Percentiles rank a stretch among this genome's conserved stretches.
These are phyloP conservation scores for Sporothrix pallida DNA, from an alignment of 2,329 filamentous ascomycete species.

Conservation along the genomic window DNA sequence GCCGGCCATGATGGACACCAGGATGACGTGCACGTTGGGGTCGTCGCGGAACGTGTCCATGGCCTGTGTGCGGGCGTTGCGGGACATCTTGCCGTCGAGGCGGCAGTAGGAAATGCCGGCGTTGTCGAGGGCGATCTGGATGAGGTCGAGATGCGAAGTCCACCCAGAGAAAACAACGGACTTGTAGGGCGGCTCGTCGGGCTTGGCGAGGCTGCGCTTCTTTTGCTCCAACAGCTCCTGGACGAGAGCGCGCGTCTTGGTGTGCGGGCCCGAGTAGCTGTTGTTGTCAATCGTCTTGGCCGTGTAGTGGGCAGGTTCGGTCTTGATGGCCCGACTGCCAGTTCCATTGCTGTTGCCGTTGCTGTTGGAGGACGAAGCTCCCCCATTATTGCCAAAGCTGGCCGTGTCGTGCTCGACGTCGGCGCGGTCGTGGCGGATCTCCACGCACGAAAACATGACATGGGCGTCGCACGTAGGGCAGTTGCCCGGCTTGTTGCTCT, in stretches of 20 bases:
- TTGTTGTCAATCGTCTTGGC: conserved; percentile 62
- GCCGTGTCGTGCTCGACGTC: conserved; percentile 59
- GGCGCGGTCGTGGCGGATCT: conserved; percentile 68
- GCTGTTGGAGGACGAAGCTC: neutral
- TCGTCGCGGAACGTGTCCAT: conserved; percentile 81
- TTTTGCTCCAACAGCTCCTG: conserved; percentile 72
- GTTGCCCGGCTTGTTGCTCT: conserved; percentile 53
- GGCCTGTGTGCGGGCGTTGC: conserved; percentile 72
- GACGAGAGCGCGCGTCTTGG: conserved; percentile 85
- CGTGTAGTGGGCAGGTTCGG: neutral
- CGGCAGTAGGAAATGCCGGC: conserved; percentile 73
- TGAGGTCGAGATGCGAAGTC: conserved; percentile 92
- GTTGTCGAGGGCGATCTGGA: conserved; percentile 77
- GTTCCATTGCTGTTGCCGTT: neutral
- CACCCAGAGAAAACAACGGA: conserved; percentile 96
- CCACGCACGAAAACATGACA: conserved; percentile 68
- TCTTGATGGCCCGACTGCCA: neutral
- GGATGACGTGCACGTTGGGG: conserved; percentile 73
- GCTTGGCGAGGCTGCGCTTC: conserved; percentile 64
- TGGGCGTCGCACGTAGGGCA: conserved; percentile 73
- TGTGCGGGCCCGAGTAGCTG: conserved; percentile 82
- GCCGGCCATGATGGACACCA: conserved; percentile 91
- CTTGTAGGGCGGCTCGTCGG: conserved; percentile 77
- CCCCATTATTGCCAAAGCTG: conserved; percentile 48
- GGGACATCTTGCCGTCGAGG: conserved; percentile 89